Base-by-base conservation (phyloP, 2,329 filamentous ascomycete species). In the Chaetomium globosum region DNA sequence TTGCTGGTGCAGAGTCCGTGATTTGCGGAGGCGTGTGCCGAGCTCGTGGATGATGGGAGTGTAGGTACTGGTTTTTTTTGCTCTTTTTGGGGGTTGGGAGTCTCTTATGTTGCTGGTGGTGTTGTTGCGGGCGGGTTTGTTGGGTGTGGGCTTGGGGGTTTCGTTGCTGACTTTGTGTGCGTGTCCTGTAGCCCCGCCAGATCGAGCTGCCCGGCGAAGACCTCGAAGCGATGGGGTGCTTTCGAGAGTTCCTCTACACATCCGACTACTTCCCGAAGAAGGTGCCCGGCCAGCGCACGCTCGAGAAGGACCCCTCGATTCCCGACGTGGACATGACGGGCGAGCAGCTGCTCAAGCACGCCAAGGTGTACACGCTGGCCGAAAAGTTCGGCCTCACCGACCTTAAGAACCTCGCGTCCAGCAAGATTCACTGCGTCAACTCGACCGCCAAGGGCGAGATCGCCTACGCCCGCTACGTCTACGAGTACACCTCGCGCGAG, bases 351-450 rank as follows among this genome's bases (percentile, higher is more conserved):
- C 87, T 97, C 67, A 92, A 91, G 74, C 93, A 97, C 76, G 93
- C 93, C 26, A 89, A 90, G 69, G 86, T 97, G 69, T 97, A 97
- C 81, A 97, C 92, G 0, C 83, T 97, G 28, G 93, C 92, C 28
- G 89, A 93, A 72, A 92, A 90, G 77, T 88, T 95, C 67, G 85
- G 87, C 49, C 79, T 92, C 56, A 78, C 82, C 0, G 80, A 81
- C 10, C 86, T 97, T 68, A 91, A 91, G 77, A 85, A 83, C 21
- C 87, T 97, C 31, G 89, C 93, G 2, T 91, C 91, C 75, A 88
- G 86, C 75, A 97, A 97, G 82, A 97, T 97, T 73, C 92, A 97
- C 81, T 91, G 91, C 76, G 90, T 96, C 73, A 89, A 93, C 74
- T 92, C 89, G 53, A 96, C 91, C 0, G 92, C 92, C 43, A 89